These are phyloP conservation scores for grape (Vitis vinifera) DNA, from an alignment of 164 flowering plant genomes.

Conservation along the genomic window DNA sequence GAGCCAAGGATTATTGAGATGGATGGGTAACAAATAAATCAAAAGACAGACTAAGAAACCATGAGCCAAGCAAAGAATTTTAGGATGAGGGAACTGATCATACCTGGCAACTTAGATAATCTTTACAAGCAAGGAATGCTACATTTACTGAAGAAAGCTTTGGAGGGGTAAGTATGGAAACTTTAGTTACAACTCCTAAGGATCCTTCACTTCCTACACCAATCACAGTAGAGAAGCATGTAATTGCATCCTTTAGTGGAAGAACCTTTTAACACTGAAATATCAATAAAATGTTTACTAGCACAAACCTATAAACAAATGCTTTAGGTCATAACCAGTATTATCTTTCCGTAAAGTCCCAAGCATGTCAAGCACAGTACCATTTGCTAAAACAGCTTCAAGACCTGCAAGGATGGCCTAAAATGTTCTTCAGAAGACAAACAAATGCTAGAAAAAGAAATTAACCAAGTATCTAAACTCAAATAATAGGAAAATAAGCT, in stretches of 20 bases:
- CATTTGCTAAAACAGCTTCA: conserved; percentile 90
- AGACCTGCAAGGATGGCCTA: conserved; percentile 54
- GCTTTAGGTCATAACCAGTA: conserved; percentile 97
- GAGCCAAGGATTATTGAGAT: too few species aligned
- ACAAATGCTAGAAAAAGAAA: neutral
- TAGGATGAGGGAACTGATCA: neutral
- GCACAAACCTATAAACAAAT: conserved; percentile 82
- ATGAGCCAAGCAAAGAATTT: neutral
- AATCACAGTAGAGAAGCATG: conserved; percentile 10
- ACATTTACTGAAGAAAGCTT: conserved; percentile 77
- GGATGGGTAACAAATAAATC: neutral
- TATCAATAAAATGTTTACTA: conserved; percentile 2
- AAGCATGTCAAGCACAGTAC: conserved; percentile 90
- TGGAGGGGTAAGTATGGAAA: conserved; percentile 88
- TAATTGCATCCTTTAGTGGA: neutral
- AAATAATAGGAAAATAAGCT: neutral
- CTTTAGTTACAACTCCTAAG: conserved; percentile 85
- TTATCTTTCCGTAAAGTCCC: conserved; percentile 95
- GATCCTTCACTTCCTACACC: conserved; percentile 96
- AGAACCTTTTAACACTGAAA: neutral
- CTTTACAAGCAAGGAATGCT: conserved; percentile 91
- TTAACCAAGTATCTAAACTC: neutral
- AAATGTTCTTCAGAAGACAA: conserved; percentile 4
- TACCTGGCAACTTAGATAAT: conserved; percentile 90
- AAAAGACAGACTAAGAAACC: neutral